A percentile compares a stretch with the other conserved stretches of the same genome.
Conservation (phyloP, 2,329 filamentous ascomycete species). For the Sodiomyces alkalinus region DNA sequence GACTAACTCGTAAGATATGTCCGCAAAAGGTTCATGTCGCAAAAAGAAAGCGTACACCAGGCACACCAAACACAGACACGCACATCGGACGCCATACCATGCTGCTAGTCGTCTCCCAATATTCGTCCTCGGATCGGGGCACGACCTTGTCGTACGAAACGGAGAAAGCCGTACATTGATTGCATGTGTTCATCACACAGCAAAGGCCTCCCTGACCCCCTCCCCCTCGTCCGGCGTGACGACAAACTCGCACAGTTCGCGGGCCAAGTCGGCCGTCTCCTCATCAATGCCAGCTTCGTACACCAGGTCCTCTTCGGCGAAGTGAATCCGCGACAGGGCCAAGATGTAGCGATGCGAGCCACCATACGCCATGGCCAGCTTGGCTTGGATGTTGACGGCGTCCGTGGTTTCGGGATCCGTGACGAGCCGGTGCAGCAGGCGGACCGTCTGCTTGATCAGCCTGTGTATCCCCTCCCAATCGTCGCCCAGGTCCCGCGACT, state of each 20-base stretch:
- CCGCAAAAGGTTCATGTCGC: no score
- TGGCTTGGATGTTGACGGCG: conserved; percentile 48
- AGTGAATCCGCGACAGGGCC: conserved; percentile 68
- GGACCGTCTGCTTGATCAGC: conserved; percentile 32
- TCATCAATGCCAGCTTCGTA: conserved; percentile 64
- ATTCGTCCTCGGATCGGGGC: no score
- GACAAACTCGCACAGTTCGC: conserved; percentile 64
- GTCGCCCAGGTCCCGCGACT: conserved; percentile 1
- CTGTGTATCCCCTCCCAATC: conserved; percentile 17
- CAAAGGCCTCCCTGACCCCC: conserved; percentile 25
- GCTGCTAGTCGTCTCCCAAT: no score
- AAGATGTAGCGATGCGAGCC: conserved; percentile 73
- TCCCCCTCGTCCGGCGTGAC: conserved; percentile 59
- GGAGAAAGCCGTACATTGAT: no score
- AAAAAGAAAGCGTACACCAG: no score
- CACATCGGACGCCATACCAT: no score
- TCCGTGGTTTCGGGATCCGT: conserved; percentile 30
- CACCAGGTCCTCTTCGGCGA: conserved; percentile 62
- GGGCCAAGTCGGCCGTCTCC: conserved; percentile 66
- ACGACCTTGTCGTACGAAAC: no score
- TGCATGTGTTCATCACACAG: conserved; percentile 11
- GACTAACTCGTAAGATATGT: no score
- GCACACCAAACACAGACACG: no score
- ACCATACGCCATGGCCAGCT: conserved; percentile 53
- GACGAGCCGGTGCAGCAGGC: conserved; percentile 35